These are phyloP conservation scores for Bolboschoenoplectus hybrid DNA, from an alignment of 202 grass and related monocot species.

Conservation along the genomic window DNA sequence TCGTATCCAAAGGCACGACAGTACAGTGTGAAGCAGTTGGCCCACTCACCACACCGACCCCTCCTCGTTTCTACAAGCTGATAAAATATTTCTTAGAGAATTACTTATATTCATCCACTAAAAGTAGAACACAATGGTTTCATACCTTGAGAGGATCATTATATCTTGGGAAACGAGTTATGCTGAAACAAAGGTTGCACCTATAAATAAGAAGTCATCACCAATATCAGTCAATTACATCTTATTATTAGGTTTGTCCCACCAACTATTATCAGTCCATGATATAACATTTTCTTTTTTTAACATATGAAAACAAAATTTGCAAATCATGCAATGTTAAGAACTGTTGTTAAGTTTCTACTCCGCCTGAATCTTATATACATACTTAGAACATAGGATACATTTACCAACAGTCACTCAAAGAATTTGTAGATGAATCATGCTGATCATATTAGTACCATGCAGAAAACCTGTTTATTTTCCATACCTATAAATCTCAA, in stretches of 20 bases:
- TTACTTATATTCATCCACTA: conserved; percentile 25
- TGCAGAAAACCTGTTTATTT: background rate
- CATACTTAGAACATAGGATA: background rate
- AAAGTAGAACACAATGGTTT: conserved; percentile 30
- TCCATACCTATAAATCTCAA: conserved; percentile 93
- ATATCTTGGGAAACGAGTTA: conserved; percentile 92
- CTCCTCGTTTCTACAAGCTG: conserved; percentile 94
- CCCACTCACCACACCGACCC: conserved; percentile 98
- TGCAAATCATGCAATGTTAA: background rate
- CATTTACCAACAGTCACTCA: background rate
- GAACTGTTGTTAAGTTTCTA: background rate
- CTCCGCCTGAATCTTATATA: background rate
- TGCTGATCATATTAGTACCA: background rate
- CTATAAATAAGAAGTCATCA: conserved; percentile 48
- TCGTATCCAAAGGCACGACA: conserved; percentile 92
- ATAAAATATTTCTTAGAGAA: conserved; percentile 37
- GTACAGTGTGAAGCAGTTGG: conserved; percentile 97
- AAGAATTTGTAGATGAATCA: background rate
- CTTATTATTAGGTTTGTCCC: conserved; percentile 2
- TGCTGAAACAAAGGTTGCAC: conserved; percentile 70
- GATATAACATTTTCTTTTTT: background rate
- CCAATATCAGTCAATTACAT: conserved; percentile 17
- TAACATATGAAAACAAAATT: conserved; percentile 9
- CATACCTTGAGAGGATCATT: conserved; percentile 90
- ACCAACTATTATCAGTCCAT: conserved; percentile 4